phyloP scores from a whole-genome alignment of 805 yeast species.

The Candida multigemmis region DNA sequence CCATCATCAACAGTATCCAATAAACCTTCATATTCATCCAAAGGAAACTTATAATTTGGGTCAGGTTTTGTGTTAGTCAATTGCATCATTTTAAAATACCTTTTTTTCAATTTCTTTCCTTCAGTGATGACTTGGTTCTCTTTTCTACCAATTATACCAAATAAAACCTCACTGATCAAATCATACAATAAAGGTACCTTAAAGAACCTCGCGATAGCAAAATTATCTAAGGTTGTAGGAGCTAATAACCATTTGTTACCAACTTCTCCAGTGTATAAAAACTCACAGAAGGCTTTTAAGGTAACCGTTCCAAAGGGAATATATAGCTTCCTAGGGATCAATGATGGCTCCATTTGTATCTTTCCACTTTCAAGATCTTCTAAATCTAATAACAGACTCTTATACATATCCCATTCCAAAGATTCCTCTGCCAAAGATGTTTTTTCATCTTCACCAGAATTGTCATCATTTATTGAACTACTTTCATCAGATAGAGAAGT shows the following conservation, averaged over 20 bases:
- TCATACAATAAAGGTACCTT: conserved; percentile 66
- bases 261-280: conserved; percentile 70
- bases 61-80: conserved; percentile 13
- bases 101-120: conserved; percentile 26
- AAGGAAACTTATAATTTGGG: conserved; percentile 21
- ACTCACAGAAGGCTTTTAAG: conserved; percentile 61
- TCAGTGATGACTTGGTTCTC: conserved; percentile 42
- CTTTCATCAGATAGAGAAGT: too few relatives aligned
- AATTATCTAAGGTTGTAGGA: conserved; percentile 59
- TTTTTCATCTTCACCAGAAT: conserved; percentile 1
- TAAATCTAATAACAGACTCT: conserved; percentile 16
- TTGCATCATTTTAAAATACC: conserved; percentile 14
- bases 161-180: conserved; percentile 57
- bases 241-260: conserved; percentile 66
- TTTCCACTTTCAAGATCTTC: conserved; percentile 19
- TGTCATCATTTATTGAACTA: conserved; percentile 1
- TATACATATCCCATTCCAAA: conserved; percentile 7
- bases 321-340: conserved; percentile 60
- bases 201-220: conserved; percentile 54
- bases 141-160: conserved; percentile 60
- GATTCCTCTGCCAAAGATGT: conserved; percentile 1
- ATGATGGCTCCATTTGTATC: conserved; percentile 45
- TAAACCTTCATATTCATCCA: conserved; percentile 46
- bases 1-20: conserved; percentile 61
- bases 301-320: conserved; percentile 58